Evolutionary conservation across 1,284 basidiomycete species (phyloP).

Genomic region (Ceratobasidium sp.): DNA sequence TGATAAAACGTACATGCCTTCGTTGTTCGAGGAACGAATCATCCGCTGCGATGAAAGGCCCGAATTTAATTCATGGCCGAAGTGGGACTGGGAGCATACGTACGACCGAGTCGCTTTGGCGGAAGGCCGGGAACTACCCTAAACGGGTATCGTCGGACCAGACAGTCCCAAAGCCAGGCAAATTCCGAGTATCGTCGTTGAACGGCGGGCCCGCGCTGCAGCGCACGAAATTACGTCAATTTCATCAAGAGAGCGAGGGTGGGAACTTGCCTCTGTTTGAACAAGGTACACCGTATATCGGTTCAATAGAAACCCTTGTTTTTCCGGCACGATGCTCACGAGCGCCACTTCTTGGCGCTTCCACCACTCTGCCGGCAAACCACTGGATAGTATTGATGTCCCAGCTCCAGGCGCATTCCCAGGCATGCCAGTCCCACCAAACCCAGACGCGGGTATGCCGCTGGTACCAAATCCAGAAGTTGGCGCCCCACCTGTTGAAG

Average conservation of each 20-base stretch:
- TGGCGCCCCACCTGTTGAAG: background rate
- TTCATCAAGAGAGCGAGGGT: background rate
- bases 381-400: slow-evolving; percentile 72
- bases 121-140: slow-evolving; percentile 88
- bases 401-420: slow-evolving; percentile 55
- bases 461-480: slow-evolving; percentile 36
- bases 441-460: slow-evolving; percentile 25
- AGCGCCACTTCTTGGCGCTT: slow-evolving; percentile 77
- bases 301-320: slow-evolving; percentile 89
- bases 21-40: slow-evolving; percentile 89
- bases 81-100: slow-evolving; percentile 54
- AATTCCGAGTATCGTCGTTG: slow-evolving; percentile 90
- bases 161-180: slow-evolving; percentile 84
- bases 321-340: slow-evolving; percentile 75
- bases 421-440: slow-evolving; percentile 46
- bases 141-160: slow-evolving; percentile 86
- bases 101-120: slow-evolving; percentile 89
- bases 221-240: background rate
- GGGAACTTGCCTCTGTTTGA: slow-evolving; percentile 73
- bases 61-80: background rate
- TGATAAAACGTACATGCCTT: slow-evolving; percentile 60
- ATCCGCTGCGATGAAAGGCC: slow-evolving; percentile 66
- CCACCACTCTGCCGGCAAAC: slow-evolving; percentile 84
- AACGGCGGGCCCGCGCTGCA: slow-evolving; percentile 71
- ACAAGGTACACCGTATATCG: slow-evolving; percentile 84